Evolutionary conservation across 139 green algal species (phyloP), one percentile per base, ranked within the genome.

Genomic region (Deuterostichococcus epilithicus): DNA sequence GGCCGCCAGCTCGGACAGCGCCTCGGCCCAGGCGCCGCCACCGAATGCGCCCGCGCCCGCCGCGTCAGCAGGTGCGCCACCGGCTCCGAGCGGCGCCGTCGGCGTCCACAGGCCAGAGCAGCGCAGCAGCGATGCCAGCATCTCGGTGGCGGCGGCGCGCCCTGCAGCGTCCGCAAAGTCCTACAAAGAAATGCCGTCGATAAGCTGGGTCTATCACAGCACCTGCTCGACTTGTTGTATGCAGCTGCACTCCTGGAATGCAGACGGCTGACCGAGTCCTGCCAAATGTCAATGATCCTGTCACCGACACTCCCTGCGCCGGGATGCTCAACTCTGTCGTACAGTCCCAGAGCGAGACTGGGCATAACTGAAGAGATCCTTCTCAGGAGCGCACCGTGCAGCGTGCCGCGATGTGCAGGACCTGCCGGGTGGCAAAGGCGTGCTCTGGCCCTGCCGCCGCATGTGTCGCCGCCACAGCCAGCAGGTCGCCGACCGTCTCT

Each of bases 141-240:
- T 52, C 8, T 70, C 37, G 3, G 71, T 70, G 4, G 79, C 77
- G 13, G 80, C 77, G 3, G 37, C 5, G 18, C 83, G 44, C 22
- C 86, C 77, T 28, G 78, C 38, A 0, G 79, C 86, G 70, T 91
- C 87, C 1, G 72, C 73, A 69, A 90, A 79, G 71, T 91, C 83
- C 76, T 80, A 68, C 47, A 52, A n/a, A n/a, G n/a, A n/a, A n/a
- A n/a, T n/a, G n/a, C n/a, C n/a, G n/a, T n/a, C n/a, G n/a, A n/a
- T n/a, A n/a, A n/a, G n/a, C n/a, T n/a, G n/a, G n/a, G n/a, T n/a
- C n/a, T n/a, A n/a, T n/a, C n/a, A n/a, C n/a, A n/a, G n/a, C n/a
- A n/a, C n/a, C n/a, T n/a, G n/a, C n/a, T n/a, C n/a, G n/a, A n/a
- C n/a, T n/a, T n/a, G n/a, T n/a, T n/a, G n/a, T n/a, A n/a, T n/a